phyloP scores from a whole-genome alignment of 2,329 filamentous ascomycete species.

The Apiospora malaysiana region DNA sequence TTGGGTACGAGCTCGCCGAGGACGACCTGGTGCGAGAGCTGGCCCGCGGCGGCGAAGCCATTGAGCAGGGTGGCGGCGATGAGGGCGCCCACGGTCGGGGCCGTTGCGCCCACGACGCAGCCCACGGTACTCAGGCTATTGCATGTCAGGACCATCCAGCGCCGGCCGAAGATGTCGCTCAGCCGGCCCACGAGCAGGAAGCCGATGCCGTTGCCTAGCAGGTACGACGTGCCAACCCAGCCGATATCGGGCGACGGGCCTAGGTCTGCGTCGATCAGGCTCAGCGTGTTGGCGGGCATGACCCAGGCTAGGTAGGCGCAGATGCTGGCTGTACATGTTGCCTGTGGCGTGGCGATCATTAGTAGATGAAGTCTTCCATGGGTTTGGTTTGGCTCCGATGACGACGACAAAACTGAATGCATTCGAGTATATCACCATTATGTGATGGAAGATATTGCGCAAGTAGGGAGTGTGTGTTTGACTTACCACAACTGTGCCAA shows the following conservation, averaged over 20 bases:
- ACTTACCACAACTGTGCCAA: slow-evolving; percentile 45
- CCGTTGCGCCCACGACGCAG: slow-evolving; percentile 43
- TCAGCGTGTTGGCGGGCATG: slow-evolving; percentile 42
- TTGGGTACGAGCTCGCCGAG: slow-evolving; percentile 52
- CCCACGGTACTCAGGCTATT: slow-evolving; percentile 44
- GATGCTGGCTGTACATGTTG: slow-evolving; percentile 42
- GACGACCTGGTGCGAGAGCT: slow-evolving; percentile 49
- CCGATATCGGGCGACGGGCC: slow-evolving; percentile 33
- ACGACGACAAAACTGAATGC: too few relatives aligned
- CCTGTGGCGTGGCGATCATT: slow-evolving; percentile 29
- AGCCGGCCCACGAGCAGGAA: slow-evolving; percentile 47
- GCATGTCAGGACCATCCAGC: slow-evolving; percentile 46
- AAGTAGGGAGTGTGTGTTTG: too few relatives aligned
- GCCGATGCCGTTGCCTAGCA: slow-evolving; percentile 34
- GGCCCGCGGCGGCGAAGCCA: slow-evolving; percentile 46
- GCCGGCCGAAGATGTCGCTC: slow-evolving; percentile 49
- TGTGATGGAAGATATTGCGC: background rate
- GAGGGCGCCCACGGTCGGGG: slow-evolving; percentile 42
- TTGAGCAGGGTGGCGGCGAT: slow-evolving; percentile 46
- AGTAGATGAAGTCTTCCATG: too few relatives aligned
- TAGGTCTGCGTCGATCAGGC: slow-evolving; percentile 26
- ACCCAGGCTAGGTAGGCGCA: slow-evolving; percentile 44
- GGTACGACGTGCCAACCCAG: slow-evolving; percentile 38
- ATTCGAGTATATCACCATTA: too few relatives aligned
- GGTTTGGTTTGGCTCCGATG: too few relatives aligned